These are phyloP conservation scores for Aegilops umbellulata DNA, from an alignment of 176 grass and related monocot species.

Conservation along the genomic window DNA sequence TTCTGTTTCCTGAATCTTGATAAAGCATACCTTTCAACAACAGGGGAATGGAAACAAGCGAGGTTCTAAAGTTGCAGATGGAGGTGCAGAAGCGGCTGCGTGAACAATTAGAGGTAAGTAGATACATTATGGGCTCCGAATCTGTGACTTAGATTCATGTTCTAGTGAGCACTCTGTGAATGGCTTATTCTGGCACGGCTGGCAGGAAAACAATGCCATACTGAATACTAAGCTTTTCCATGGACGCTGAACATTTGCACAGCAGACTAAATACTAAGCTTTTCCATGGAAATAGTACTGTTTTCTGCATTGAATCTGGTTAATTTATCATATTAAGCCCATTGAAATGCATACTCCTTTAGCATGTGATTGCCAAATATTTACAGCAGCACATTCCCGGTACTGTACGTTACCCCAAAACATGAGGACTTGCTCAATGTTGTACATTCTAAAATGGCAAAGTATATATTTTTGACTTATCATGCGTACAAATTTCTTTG, in stretches of 20 bases:
- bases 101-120: slow-evolving; percentile 64
- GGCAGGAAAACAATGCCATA: not conserved
- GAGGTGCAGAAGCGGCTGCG: slow-evolving; percentile 66
- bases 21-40: not conserved
- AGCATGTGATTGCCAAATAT: not conserved
- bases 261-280: not conserved
- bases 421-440: not conserved
- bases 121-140: not conserved
- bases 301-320: not conserved
- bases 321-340: not conserved
- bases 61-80: slow-evolving; percentile 71
- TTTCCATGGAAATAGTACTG: not conserved
- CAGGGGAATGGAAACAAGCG: slow-evolving; percentile 46
- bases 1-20: not conserved
- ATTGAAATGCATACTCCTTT: not conserved
- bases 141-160: not conserved
- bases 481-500: not conserved
- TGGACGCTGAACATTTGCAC: not conserved
- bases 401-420: not conserved
- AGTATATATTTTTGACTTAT: not conserved
- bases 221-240: not conserved
- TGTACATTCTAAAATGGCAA: not conserved
- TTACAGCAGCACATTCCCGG: not conserved
- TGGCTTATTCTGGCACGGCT: not conserved
- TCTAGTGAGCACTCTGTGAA: no score